Evolutionary conservation across 2,329 filamentous ascomycete genomes (phyloP).

Genomic region (Colletotrichum shisoi): DNA sequence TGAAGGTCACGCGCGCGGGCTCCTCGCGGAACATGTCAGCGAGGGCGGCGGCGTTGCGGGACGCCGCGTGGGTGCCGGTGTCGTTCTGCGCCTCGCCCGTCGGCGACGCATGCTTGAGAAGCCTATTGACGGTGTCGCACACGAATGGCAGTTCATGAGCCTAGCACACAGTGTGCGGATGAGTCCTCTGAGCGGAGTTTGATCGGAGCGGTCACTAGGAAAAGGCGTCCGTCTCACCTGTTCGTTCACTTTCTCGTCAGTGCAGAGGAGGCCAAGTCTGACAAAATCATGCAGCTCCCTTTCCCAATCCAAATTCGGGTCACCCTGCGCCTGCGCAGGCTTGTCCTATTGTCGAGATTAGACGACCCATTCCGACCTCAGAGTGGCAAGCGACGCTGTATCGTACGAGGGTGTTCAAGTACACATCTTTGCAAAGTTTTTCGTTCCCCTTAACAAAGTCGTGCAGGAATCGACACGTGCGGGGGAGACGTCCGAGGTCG

Average conservation of each 20-base stretch:
- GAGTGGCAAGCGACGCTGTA: background rate
- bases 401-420: conserved; percentile 64
- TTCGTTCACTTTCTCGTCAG: conserved; percentile 43
- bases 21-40: conserved; percentile 55
- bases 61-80: conserved; percentile 52
- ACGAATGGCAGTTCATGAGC: conserved; percentile 59
- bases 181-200: background rate
- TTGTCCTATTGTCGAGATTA: conserved; percentile 44
- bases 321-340: conserved; percentile 46
- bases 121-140: conserved; percentile 53
- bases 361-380: background rate
- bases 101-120: conserved; percentile 56
- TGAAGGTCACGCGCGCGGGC: conserved; percentile 65
- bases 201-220: background rate
- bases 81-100: conserved; percentile 45
- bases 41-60: conserved; percentile 59
- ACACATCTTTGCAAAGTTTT: conserved; percentile 68
- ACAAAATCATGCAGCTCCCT: conserved; percentile 55
- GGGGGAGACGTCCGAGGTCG: conserved; percentile 63
- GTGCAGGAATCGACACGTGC: conserved; percentile 62
- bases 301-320: conserved; percentile 55
- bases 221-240: conserved; percentile 50
- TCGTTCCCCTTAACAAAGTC: conserved; percentile 65
- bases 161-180: conserved; percentile 43
- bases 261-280: conserved; percentile 56